Base-by-base conservation (phyloP, 345 rosid genomes). In the Eucalyptus regnans region DNA sequence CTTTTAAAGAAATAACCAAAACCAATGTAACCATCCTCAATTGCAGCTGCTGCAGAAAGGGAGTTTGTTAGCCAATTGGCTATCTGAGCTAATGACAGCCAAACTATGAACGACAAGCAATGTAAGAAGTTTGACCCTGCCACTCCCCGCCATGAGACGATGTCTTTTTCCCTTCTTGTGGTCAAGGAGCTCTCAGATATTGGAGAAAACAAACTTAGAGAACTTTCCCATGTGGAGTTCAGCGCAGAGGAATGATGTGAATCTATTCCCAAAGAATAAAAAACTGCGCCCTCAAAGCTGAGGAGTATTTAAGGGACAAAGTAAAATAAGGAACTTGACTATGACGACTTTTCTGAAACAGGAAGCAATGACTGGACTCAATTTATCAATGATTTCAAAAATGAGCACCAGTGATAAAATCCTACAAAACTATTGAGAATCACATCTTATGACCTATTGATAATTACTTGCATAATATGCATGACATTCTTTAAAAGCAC, bases 11-110 rank as follows among this genome's bases (percentile, higher is more conserved):
- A 96, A 91, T 97, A 98, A 86, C 99, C 98, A 89, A 97, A 94
- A 89, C 94, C 99, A 93, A 97, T 96, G 46, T 98, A 97, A 92
- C 98, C 96, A 89, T 97, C 99, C 94, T 97, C 99, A 90, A 96
- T 97, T 88, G 99, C 97, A 92, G 99, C 98, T 96, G 96, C 87
- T 64, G 50, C 91, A 88, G 87, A 87, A 43, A 76, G 94, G 9
- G 60, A 91, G 90, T 23, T 50, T 50, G 14, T 31, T 86, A 33
- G 16, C 15, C 46, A 50, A 71, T 51, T 50, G 25, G 31, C 44
- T n/a, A 51, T 86, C n/a, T 29, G 25, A 50, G 44, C 48, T 52
- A 27, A 86, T 23, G 58, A 84, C 25, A 17, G 50, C 60, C 50
- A 84, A 25, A 54, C 62, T 33, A 79, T 17, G 33, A n/a, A 71